phyloP scores from a whole-genome alignment of 1,139 yeast genomes.

The Diutina pseudorugosa region DNA sequence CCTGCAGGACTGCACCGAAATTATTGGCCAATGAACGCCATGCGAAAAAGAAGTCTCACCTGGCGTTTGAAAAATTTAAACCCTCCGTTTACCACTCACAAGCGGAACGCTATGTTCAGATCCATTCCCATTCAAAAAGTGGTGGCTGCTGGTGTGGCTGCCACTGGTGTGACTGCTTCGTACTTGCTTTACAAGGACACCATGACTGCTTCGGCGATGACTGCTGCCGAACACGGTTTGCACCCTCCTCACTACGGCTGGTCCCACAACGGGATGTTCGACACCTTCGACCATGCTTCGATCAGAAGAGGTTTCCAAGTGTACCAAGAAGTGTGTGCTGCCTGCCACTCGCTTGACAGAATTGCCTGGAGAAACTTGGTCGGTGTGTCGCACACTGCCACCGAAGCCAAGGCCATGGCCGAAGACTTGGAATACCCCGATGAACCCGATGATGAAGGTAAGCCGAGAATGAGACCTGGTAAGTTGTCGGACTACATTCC shows the following conservation, averaged over 20 bases:
- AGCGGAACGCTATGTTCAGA: slow-evolving; percentile 2
- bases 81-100: background rate
- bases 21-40: background rate
- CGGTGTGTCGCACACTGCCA: slow-evolving; percentile 87
- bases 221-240: slow-evolving; percentile 97
- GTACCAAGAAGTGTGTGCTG: slow-evolving; percentile 97
- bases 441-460: slow-evolving; percentile 99
- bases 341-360: slow-evolving; percentile 94
- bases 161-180: slow-evolving; percentile 60
- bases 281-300: slow-evolving; percentile 89
- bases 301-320: slow-evolving; percentile 99
- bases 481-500: slow-evolving; percentile 93
- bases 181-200: slow-evolving; percentile 70
- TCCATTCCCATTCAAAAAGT: slow-evolving; percentile 29
- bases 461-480: slow-evolving; percentile 97
- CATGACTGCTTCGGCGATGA: slow-evolving; percentile 87
- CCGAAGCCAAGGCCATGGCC: slow-evolving; percentile 88
- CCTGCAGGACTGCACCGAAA: background rate
- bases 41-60: background rate
- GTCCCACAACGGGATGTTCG: slow-evolving; percentile 90
- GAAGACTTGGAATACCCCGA: slow-evolving; percentile 97
- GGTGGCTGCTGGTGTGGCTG: slow-evolving; percentile 54
- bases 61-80: slow-evolving; percentile 3
- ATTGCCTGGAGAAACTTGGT: slow-evolving; percentile 98
- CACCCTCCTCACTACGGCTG: slow-evolving; percentile 90